These are phyloP conservation scores for Daldinia vernicosa DNA, from an alignment of 495 filamentous ascomycete species.

Conservation along the genomic window DNA sequence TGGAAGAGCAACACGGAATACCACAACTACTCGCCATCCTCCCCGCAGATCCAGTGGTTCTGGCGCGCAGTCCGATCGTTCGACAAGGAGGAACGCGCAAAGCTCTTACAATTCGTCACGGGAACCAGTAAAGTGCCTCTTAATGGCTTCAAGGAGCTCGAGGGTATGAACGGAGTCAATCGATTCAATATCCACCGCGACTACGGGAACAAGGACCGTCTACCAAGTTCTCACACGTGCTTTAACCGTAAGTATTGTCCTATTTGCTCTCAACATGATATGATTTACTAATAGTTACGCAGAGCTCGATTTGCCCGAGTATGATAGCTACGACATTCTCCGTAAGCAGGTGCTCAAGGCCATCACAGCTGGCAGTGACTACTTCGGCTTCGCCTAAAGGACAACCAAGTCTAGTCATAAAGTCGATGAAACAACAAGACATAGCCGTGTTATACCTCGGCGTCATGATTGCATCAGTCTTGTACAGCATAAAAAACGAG, in stretches of 20 bases:
- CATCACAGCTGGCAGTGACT: conserved; percentile 94
- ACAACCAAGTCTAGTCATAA: conserved; percentile 4
- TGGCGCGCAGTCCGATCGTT: conserved; percentile 98
- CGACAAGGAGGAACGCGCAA: conserved; percentile 98
- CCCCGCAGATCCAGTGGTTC: conserved; percentile 99
- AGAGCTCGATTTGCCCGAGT: conserved; percentile 99
- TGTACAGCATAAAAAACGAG: conserved; percentile 36
- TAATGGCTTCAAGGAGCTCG: conserved; percentile 98
- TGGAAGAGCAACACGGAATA: conserved; percentile 99
- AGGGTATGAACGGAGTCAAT: conserved; percentile 99
- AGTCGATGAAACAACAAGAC: background rate
- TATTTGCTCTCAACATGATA: conserved; percentile 10
- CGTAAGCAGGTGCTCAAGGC: conserved; percentile 89
- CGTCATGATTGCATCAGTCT: conserved; percentile 21
- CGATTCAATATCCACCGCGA: conserved; percentile 99
- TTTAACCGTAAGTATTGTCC: conserved; percentile 89
- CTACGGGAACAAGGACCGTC: conserved; percentile 95
- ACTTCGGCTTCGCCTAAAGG: conserved; percentile 93
- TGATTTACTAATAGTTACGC: conserved; percentile 48
- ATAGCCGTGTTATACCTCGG: conserved; percentile 13
- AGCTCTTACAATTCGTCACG: conserved; percentile 97
- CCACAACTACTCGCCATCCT: conserved; percentile 94
- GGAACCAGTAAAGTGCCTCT: conserved; percentile 98
- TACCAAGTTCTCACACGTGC: conserved; percentile 97
- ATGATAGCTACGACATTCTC: conserved; percentile 93